A percentile compares a stretch with the other conserved stretches of the same genome.
Conservation (phyloP, 257 asterid species). For the Verbena officinalis region DNA sequence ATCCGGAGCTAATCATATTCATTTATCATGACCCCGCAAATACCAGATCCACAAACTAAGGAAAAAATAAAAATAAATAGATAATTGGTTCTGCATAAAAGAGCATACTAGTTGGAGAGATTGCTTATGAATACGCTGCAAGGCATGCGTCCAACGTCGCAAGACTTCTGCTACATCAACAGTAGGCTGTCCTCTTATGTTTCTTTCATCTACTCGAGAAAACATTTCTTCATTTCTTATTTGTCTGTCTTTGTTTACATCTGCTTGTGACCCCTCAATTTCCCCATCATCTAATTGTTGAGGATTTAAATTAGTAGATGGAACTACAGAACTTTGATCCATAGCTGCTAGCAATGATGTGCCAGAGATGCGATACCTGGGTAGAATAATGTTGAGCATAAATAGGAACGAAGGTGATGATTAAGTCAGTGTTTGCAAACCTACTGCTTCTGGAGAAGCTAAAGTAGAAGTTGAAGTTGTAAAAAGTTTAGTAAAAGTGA, state of each 20-base stretch:
- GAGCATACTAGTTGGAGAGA: slow-evolving; percentile 81
- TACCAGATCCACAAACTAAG: neutral
- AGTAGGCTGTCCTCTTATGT: slow-evolving; percentile 79
- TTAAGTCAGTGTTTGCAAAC: no score
- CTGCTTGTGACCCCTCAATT: slow-evolving; percentile 49
- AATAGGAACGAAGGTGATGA: slow-evolving; percentile 10
- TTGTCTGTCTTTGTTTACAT: slow-evolving; percentile 43
- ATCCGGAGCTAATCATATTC: neutral
- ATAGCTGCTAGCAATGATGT: slow-evolving; percentile 91
- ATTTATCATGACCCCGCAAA: neutral
- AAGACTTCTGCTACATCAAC: slow-evolving; percentile 96
- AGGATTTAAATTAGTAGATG: slow-evolving; percentile 53
- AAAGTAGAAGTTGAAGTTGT: no score
- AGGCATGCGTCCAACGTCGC: slow-evolving; percentile 98
- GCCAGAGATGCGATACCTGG: slow-evolving; percentile 98
- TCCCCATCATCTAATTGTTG: slow-evolving; percentile 60
- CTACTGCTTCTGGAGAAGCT: no score
- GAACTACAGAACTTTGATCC: slow-evolving; percentile 77
- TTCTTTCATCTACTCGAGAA: slow-evolving; percentile 74
- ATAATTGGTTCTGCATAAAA: slow-evolving; percentile 20
- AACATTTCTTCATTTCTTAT: slow-evolving; percentile 52
- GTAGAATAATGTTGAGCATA: slow-evolving; percentile 35
- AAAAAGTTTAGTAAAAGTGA: no score
- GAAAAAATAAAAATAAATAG: neutral
- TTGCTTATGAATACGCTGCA: slow-evolving; percentile 97